Base-by-base conservation (phyloP, 2,329 filamentous ascomycete genomes). In the Colletotrichum sp. region DNA sequence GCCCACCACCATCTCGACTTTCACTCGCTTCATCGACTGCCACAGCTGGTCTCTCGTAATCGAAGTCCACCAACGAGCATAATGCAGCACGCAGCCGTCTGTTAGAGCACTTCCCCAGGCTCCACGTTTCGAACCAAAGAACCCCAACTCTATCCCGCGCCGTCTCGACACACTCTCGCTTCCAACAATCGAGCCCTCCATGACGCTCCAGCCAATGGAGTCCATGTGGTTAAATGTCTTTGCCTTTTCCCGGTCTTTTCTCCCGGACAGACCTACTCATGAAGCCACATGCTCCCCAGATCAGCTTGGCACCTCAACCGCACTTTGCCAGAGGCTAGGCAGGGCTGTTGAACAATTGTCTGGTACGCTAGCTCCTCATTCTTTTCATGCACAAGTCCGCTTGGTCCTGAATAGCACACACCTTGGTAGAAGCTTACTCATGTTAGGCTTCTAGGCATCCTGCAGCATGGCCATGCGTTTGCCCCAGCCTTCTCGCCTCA, bases 191-290 rank as follows among this genome's bases (percentile, higher is more conserved):
- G n/a, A 31, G 34, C 34, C 18, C 24, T 13, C 12, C 16, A 36
- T 36, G 13, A 34, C 18, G 4, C 6, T 4, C 27, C 9, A 34
- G n/a, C 63, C 75, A 76, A 67, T 76, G 12, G 66, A 21, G 6
- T 76, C 76, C 75, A 69, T 73, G 55, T 69, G 79, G 79, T 72
- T 80, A 76, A 81, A 79, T 76, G 27, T 33, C 63, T 16, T 47
- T 59, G 55, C 67, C 75, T 81, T 81, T 79, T 79, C n/a, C 78
- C 79, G 76, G 70, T 67, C 59, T 13, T 29, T 79, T 77, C 65
- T 76, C 57, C 76, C 77, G 76, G 74, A 75, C 71, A 71, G 71
- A 55, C 75, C 77, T 76, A 75, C 57, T 75, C 43, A 5, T 78
- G 72, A 80, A 75, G 64, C 64, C 64, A 73, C 70, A 69, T 74